These are phyloP conservation scores for Aegilops longissima DNA, from an alignment of 176 grass and related monocot species.

Conservation along the genomic window DNA sequence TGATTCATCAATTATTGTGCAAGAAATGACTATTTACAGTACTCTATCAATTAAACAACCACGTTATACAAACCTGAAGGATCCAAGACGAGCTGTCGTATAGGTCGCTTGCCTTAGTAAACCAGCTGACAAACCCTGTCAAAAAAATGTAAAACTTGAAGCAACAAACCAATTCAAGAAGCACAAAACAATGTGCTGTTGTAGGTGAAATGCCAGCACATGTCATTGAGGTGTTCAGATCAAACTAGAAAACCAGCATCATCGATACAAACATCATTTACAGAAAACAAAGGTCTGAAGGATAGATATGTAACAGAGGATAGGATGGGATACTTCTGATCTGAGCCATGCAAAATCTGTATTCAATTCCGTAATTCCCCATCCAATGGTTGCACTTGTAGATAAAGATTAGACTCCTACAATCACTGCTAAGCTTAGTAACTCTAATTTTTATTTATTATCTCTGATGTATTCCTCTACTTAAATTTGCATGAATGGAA, in stretches of 20 bases:
- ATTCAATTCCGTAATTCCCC: background rate
- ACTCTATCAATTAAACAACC: background rate
- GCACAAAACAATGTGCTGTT: background rate
- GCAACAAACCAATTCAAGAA: background rate
- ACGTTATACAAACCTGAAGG: constrained; percentile 72
- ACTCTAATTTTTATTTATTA: background rate
- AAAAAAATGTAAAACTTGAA: constrained; percentile 29
- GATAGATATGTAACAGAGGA: background rate
- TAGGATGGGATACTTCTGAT: background rate
- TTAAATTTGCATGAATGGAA: background rate
- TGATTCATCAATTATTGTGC: background rate
- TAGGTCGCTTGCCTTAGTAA: constrained; percentile 95
- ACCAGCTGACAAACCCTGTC: constrained; percentile 91
- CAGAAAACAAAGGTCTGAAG: background rate
- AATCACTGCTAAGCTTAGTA: no score
- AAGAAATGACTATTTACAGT: background rate
- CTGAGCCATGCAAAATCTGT: background rate
- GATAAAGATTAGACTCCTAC: background rate
- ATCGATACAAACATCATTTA: background rate
- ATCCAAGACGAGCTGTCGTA: constrained; percentile 90
- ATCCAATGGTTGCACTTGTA: background rate
- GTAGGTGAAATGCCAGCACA: background rate
- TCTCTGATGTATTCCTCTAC: background rate
- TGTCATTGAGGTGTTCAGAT: background rate
- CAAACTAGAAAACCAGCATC: background rate